Evolutionary conservation across 2,329 filamentous ascomycete genomes (phyloP), one percentile per base, ranked within the genome.

Genomic region (Aureobasidium lini): DNA sequence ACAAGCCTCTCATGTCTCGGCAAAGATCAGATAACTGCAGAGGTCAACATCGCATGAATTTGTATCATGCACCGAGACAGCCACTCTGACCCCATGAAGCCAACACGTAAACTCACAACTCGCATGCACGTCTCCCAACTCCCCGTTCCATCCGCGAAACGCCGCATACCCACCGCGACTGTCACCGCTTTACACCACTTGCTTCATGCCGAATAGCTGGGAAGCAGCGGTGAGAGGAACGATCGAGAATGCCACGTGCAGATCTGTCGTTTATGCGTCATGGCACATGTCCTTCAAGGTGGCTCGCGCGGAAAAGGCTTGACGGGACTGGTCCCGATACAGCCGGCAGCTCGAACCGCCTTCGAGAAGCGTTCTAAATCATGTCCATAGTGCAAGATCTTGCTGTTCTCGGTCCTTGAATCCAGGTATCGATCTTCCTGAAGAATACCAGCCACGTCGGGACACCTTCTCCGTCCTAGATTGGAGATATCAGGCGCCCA

Each of bases 81-180:
- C 50, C 49, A 52, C 7, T 37, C 13, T 39, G 34, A 15, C 16
- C 39, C 39, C 39, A 28, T 39, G 44, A 28, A 54, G 50, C 39
- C 50, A 32, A 43, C 50, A 28, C 23, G 23, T 3, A 23, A 23
- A 23, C 23, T 42, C 49, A 29, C 39, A 44, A 54, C 6, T 28
- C 15, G 10, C 53, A 46, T 46, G 40, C 9, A 46, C 16, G 7
- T 46, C 34, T 29, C 16, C 31, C 42, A 37, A 46, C 42, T 18
- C 32, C 37, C 53, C 42, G 53, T 34, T 34, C 54, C 36, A 9
- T 32, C 54, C 43, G 42, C 54, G 54, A 40, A 40, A 57, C 54
- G 40, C 32, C 31, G 29, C 52, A 39, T 47, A 16, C 42, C 32
- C 15, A 13, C 40, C 28, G 39, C 29, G 6, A 7, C 31, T 4